Conservation (phyloP, 192 early-diverging fungal genomes). For the Dissophora globulifera region DNA sequence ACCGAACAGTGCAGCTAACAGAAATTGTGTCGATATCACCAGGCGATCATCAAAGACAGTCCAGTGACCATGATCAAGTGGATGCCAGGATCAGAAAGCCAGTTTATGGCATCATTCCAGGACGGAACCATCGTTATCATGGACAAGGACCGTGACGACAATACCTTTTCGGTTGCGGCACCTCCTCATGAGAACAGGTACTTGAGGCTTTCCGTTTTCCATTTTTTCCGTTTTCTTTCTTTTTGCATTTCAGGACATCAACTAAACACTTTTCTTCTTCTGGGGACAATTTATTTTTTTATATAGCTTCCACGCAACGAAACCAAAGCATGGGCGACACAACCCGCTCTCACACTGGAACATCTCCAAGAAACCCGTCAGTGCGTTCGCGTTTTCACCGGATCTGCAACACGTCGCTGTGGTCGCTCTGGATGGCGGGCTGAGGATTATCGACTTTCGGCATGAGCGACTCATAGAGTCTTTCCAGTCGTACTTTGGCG, state of each 20-base stretch:
- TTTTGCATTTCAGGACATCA: no score
- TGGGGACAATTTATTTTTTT: no score
- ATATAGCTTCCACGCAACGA: conserved; percentile 62
- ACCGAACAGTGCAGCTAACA: no score
- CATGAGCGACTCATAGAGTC: conserved; percentile 81
- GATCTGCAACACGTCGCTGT: conserved; percentile 83
- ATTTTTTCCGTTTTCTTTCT: neutral
- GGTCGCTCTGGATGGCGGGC: conserved; percentile 76
- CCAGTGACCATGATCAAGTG: conserved; percentile 86
- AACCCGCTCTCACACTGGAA: conserved; percentile 89
- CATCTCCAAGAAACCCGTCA: conserved; percentile 73
- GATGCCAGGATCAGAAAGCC: conserved; percentile 86
- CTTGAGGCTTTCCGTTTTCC: no score
- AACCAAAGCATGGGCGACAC: conserved; percentile 70
- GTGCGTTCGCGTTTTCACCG: conserved; percentile 85
- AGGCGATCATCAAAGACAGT: conserved; percentile 71
- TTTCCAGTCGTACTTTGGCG: conserved; percentile 87
- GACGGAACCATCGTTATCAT: conserved; percentile 88
- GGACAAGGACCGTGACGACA: conserved; percentile 91
- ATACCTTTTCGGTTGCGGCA: conserved; percentile 45
- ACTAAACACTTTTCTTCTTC: no score
- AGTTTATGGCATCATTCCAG: conserved; percentile 86
- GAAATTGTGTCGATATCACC: neutral
- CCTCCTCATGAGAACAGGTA: conserved; percentile 50
- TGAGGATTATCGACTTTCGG: conserved; percentile 81